Evolutionary conservation across 139 green algal genomes (phyloP).

Genomic region (Zygnema circumcarinatum): DNA sequence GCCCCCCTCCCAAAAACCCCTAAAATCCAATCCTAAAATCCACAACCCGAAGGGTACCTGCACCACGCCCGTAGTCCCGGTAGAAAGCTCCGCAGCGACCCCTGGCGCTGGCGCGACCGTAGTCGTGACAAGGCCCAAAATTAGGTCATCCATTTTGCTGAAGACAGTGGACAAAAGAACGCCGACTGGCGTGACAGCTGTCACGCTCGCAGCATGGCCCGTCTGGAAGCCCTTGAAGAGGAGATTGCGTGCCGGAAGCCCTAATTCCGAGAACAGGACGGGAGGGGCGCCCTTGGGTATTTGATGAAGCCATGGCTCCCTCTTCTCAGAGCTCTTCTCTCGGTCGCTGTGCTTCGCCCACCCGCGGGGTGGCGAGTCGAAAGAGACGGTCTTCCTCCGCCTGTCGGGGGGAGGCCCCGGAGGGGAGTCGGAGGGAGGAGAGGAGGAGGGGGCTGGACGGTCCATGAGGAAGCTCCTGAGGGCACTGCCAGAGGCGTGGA

Average conservation of each 20-base stretch:
- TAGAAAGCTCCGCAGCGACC: background rate
- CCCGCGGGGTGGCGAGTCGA: too few species aligned
- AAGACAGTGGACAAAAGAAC: background rate
- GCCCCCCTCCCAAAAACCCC: too few species aligned
- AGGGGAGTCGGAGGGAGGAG: too few species aligned
- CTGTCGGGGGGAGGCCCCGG: too few species aligned
- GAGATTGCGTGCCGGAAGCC: background rate
- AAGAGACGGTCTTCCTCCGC: too few species aligned
- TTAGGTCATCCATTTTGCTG: constrained; percentile 9
- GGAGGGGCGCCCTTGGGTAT: background rate
- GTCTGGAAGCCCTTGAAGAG: background rate
- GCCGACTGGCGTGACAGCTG: background rate
- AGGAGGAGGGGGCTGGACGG: too few species aligned
- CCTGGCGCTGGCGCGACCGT: background rate
- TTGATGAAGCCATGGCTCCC: background rate
- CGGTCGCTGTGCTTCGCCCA: too few species aligned
- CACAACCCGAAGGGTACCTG: background rate
- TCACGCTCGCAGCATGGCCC: background rate
- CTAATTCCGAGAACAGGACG: background rate
- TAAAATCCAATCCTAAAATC: too few species aligned
- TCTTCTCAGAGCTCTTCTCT: too few species aligned
- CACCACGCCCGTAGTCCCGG: background rate
- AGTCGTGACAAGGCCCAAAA: background rate
- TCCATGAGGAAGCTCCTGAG: too few species aligned
- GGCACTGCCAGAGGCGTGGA: too few species aligned